Evolutionary conservation across 2,329 filamentous ascomycete genomes (phyloP), one percentile per base, ranked within the genome.

Genomic region (Diaporthe ilicicola): DNA sequence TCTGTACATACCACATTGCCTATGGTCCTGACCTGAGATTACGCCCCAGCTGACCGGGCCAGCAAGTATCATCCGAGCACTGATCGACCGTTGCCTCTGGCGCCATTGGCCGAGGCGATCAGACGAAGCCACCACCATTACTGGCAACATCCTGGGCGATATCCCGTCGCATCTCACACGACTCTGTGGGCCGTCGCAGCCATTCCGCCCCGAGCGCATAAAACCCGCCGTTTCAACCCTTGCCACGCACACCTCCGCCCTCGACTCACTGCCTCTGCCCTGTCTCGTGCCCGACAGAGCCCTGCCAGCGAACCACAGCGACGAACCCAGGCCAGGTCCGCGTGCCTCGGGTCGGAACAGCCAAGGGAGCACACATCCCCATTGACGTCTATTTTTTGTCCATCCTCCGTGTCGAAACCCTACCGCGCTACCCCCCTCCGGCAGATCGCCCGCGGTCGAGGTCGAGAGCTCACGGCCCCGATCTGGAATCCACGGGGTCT

Each of bases 141-240:
- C 44, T 44, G 59, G 59, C 59, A 64, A 50, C 44, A 64, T 64
- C 59, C 59, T 64, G 44, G 59, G 15, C 59, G n/a, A 50, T 48
- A 50, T 64, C 44, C 50, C 44, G 59, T 64, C 59, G 59, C 59
- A 64, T 64, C 59, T 44, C 59, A 64, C 59, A 37, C 12, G 42
- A 50, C 59, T n/a, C 44, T 50, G 29, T 62, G 59, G 59, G 29
- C 59, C 59, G 44, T 50, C 59, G 59, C 59, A 64, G 59, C 59
- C 59, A 64, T 64, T 64, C 59, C 59, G 59, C 59, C 59, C 59
- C 59, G 59, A 64, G 59, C 59, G 44, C 56, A 62, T 64, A 64
- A 64, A 50, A 64, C 59, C 44, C 59, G 59, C 59, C 59, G 59
- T 64, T 64, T 64, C 42, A 64, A 64, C 59, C 59, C 59, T 64